Base-by-base conservation (phyloP, 805 yeast species). In the Candida peoriensis region DNA sequence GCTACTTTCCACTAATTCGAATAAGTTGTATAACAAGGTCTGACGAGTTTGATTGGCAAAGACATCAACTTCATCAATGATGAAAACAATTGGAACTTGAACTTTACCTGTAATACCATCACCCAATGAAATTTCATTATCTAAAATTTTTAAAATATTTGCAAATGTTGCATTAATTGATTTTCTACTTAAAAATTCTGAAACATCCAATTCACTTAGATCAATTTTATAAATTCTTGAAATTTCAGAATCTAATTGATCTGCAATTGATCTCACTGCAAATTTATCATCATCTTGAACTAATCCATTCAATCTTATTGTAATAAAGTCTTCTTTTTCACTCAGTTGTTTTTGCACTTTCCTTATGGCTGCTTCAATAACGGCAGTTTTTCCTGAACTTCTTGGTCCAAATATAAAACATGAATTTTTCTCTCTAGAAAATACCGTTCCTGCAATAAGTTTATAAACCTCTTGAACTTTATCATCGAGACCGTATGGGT, bases 251-350 rank as follows among this genome's bases (percentile, higher is more conserved):
- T 86, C 95, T 26, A 90, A 60, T 56, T 89, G 97, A 28, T 81
- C 66, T 0, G 96, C 95, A 38, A 93, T 82, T 44, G 86, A 89
- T 33, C 89, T 70, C 11, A 93, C 72, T 0, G 97, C 97, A 32
- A 72, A 61, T 30, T 68, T 72, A 51, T 90, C 97, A 45, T 81
- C 87, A 5, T 69, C 53, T 52, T 86, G 96, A 4, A 79, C 68
- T 11, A 70, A 58, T 0, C 96, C 96, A 39, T 81, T 77, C 20
- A 90, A 61, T 16, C 70, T 56, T 9, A 93, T 73, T 0, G 73
- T 64, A 13, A 89, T 64, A 50, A 77, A 86, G 32, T 76, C 74
- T 22, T 74, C 47, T 3, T 45, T 45, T 21, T 60, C 56, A 12
- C 22, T 12, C 20, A 87, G 55, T 11, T 64, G 60, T 0, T 52